Conservation (phyloP, 192 early-diverging fungal genomes). For the Diversispora epigaea region DNA sequence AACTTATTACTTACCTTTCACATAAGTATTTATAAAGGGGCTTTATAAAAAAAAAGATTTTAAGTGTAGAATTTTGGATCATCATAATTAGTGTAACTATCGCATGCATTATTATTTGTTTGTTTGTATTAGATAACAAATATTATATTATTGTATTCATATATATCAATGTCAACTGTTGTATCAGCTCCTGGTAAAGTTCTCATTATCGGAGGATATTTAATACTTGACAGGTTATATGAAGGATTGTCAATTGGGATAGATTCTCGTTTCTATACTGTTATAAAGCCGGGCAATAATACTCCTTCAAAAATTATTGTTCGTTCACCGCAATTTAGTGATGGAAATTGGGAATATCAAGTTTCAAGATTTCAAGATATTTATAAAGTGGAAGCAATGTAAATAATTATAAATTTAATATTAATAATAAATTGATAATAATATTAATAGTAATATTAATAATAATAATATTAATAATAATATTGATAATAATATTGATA, state of each 20-base stretch:
- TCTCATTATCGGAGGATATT: slow-evolving; percentile 88
- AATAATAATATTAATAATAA: background rate
- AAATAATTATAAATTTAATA: background rate
- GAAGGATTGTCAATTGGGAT: slow-evolving; percentile 84
- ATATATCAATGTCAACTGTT: slow-evolving; percentile 38
- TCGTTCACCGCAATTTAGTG: slow-evolving; percentile 82
- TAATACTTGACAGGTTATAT: slow-evolving; percentile 82
- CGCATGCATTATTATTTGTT: no score
- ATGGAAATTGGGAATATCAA: slow-evolving; percentile 77
- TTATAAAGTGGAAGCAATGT: slow-evolving; percentile 43
- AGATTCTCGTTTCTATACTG: slow-evolving; percentile 80
- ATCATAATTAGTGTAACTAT: no score
- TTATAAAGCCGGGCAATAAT: slow-evolving; percentile 43
- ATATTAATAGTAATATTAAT: background rate
- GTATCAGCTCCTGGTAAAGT: slow-evolving; percentile 97
- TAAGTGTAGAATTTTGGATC: no score
- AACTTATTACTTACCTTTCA: no score
- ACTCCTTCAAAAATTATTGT: slow-evolving; percentile 53
- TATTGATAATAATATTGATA: background rate
- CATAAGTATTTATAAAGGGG: no score
- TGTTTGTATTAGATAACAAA: no score
- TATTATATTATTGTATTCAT: no score
- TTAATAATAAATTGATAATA: background rate
- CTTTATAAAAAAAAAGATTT: no score
- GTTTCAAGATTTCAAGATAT: slow-evolving; percentile 25